Base-by-base conservation (phyloP, 2,329 filamentous ascomycete species). In the Huntiella abstrusa region DNA sequence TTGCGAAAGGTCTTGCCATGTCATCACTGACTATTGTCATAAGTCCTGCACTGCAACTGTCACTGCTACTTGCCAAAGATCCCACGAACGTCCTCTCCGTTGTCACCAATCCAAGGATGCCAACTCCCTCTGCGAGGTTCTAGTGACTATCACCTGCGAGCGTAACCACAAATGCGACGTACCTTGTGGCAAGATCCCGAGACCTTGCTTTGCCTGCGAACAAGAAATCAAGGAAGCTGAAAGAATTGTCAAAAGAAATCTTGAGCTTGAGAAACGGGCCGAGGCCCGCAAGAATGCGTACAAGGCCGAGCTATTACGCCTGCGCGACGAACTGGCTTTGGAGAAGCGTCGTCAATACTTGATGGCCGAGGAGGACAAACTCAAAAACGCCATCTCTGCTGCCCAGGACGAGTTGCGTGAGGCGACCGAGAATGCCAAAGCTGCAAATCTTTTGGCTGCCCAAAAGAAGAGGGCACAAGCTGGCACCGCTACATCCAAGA, bases 1-100 rank as follows among this genome's bases (percentile, higher is more conserved):
- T 0, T 86, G 82, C 52, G 61, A 63, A 0, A 65, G 62, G 0
- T 64, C 64, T 5, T 87, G 82, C 48, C 82, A 87, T 57, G 67
- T 70, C 0, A 51, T 78, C 0, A 54, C 56, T 0, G 69, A 83
- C 48, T 77, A 83, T 54, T 70, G 67, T 0, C 67, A 70, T 41
- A 48, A 58, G 0, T 6, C 47, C 1, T 70, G 68, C 46, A 15
- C 22, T 0, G 43, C 58, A 4, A 45, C 49, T 13, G 22, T 77
- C 0, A 52, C 64, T 0, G 62, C 59, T n/a, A 61, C 52, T 0
- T 83, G 80, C 48, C 42, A 61, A 0, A 62, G 68, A 1, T 61
- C 64, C 0, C 79, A 84, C 53, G 64, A 60, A 5, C 54, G 57
- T 1, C 61, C 60, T 1, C 61, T 67, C 10, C 46, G 52, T 2